These are phyloP conservation scores for Lipomyces oligophaga DNA, from an alignment of 805 yeast genomes.

Conservation along the genomic window DNA sequence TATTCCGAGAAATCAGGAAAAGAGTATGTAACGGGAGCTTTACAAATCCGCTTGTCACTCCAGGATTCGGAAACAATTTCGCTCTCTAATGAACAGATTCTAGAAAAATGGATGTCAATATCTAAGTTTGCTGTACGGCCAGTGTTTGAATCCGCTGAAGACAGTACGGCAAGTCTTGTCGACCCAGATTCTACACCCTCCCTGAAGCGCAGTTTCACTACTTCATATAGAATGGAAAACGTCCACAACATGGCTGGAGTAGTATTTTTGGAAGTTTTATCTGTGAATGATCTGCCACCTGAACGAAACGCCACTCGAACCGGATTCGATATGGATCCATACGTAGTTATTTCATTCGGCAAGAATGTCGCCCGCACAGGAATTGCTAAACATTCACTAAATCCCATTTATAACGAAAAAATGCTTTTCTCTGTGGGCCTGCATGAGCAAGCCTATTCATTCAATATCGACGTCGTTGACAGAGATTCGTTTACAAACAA, in stretches of 20 bases:
- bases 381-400: constrained; percentile 74
- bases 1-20: constrained; percentile 15
- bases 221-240: no score
- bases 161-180: no score
- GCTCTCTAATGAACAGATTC: constrained; percentile 9
- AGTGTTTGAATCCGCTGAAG: no score
- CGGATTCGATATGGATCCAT: constrained; percentile 94
- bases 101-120: constrained; percentile 13
- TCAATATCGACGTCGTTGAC: constrained; percentile 74
- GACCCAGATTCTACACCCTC: no score
- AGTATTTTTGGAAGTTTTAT: constrained; percentile 66
- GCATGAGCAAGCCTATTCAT: constrained; percentile 59
- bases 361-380: constrained; percentile 81
- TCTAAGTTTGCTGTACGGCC: no score
- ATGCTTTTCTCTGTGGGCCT: constrained; percentile 72
- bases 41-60: constrained; percentile 13
- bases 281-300: constrained; percentile 77
- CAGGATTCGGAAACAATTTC: constrained; percentile 13
- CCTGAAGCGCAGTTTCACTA: no score
- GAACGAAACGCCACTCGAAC: constrained; percentile 63
- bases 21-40: constrained; percentile 12
- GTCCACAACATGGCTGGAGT: constrained; percentile 52
- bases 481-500: constrained; percentile 79
- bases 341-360: constrained; percentile 87
- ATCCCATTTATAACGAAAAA: constrained; percentile 78